These are phyloP conservation scores for Claviceps purpurea DNA, from an alignment of 2,329 filamentous ascomycete genomes.

Conservation along the genomic window DNA sequence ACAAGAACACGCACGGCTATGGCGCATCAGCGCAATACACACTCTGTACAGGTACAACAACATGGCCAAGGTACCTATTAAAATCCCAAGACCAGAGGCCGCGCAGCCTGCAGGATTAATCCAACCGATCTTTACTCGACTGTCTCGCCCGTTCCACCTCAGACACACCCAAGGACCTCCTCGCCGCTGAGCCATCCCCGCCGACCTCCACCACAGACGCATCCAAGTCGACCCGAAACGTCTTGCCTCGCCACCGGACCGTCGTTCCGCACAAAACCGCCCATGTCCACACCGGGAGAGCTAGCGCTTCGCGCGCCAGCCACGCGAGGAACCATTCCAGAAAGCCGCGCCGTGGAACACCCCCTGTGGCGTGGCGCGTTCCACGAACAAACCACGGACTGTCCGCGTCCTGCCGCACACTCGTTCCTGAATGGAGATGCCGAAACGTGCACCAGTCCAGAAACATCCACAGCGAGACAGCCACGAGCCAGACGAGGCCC, in stretches of 20 bases:
- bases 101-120: constrained; percentile 5
- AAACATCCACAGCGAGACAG: constrained; percentile 56
- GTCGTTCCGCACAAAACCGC: constrained; percentile 81
- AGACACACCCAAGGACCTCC: constrained; percentile 7
- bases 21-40: too few species aligned
- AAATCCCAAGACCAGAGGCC: too few species aligned
- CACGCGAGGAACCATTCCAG: constrained; percentile 66
- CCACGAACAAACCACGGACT: constrained; percentile 62
- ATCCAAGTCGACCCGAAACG: constrained; percentile 70
- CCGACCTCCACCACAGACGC: constrained; percentile 53
- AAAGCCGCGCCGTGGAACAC: constrained; percentile 41
- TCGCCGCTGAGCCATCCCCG: neutral
- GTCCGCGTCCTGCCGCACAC: constrained; percentile 55
- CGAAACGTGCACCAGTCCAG: constrained; percentile 63
- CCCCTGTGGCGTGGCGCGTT: constrained; percentile 18
- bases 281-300: constrained; percentile 80
- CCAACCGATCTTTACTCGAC: constrained; percentile 14
- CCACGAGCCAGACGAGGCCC: constrained; percentile 48
- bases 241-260: constrained; percentile 75
- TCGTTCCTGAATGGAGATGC: constrained; percentile 58
- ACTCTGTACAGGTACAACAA: too few species aligned
- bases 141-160: constrained; percentile 11
- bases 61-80: too few species aligned
- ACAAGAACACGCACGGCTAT: too few species aligned
- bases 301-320: constrained; percentile 70